Evolutionary conservation across 1,284 basidiomycete genomes (phyloP).

Genomic region (Moesziomyces aphidis): DNA sequence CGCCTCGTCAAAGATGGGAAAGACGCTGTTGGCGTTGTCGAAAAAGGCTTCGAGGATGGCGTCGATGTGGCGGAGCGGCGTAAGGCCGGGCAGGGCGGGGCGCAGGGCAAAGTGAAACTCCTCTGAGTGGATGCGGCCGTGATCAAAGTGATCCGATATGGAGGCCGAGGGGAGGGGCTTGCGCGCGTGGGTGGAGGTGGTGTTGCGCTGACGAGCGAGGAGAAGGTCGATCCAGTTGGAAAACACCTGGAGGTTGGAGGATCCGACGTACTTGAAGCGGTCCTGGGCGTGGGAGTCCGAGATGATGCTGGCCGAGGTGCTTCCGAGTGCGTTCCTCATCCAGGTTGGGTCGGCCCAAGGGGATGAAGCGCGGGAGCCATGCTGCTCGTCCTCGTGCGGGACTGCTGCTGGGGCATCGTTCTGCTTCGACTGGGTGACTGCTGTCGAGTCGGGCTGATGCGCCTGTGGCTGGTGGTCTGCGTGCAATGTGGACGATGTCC

Average conservation of each 20-base stretch:
- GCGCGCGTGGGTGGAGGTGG: no score
- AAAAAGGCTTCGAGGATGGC: slow-evolving; percentile 13
- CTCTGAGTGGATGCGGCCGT: slow-evolving; percentile 15
- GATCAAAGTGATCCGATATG: slow-evolving; percentile 19
- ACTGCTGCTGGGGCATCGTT: no score
- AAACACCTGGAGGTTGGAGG: slow-evolving; percentile 15
- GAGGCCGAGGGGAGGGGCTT: not conserved
- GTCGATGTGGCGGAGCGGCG: not conserved
- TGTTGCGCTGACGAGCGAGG: slow-evolving; percentile 3
- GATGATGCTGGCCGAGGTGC: slow-evolving; percentile 17
- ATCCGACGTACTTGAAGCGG: slow-evolving; percentile 19
- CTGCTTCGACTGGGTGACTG: no score
- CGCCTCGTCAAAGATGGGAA: slow-evolving; percentile 12
- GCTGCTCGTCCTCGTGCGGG: not conserved
- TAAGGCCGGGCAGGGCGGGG: slow-evolving; percentile 6
- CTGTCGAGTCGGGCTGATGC: not conserved
- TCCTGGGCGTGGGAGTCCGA: slow-evolving; percentile 12
- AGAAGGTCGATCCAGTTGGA: slow-evolving; percentile 20
- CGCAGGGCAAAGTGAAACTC: slow-evolving; percentile 6
- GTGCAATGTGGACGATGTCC: not conserved
- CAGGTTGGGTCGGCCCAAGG: slow-evolving; percentile 11
- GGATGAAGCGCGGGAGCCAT: not conserved
- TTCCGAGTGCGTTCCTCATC: slow-evolving; percentile 16
- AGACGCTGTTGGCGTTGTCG: slow-evolving; percentile 7
- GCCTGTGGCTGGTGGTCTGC: not conserved